Conservation (phyloP, 768 basidiomycete genomes). For the Neoboletus brunneissimus region DNA sequence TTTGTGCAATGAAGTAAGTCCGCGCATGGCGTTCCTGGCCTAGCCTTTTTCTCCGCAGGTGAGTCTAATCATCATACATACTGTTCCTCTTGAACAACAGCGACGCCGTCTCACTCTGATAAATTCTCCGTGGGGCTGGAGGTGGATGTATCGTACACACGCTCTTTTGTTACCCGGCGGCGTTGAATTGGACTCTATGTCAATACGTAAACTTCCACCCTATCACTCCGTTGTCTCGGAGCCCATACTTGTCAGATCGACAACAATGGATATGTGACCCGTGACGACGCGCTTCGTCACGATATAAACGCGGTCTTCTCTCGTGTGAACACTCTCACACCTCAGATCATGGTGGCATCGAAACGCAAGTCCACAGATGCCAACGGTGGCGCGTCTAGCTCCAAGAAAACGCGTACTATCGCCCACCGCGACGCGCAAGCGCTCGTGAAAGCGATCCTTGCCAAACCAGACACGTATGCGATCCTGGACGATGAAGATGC, state of each 20-base stretch:
- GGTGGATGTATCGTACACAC: neutral
- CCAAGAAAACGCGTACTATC: conserved; percentile 30
- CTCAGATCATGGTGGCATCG: conserved; percentile 9
- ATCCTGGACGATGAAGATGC: conserved; percentile 36
- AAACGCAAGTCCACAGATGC: conserved; percentile 40
- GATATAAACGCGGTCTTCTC: conserved; percentile 3
- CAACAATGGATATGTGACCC: conserved; percentile 9
- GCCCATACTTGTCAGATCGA: neutral
- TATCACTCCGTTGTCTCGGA: neutral
- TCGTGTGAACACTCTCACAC: neutral
- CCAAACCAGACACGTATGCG: conserved; percentile 34
- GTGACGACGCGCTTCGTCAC: conserved; percentile 30
- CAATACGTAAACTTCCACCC: neutral
- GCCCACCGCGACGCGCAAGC: conserved; percentile 33
- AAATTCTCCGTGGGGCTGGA: too few relatives aligned
- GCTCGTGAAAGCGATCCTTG: conserved; percentile 39
- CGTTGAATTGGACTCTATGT: neutral
- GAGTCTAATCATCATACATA: neutral
- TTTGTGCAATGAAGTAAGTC: neutral
- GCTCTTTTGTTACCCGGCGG: neutral
- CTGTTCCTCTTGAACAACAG: neutral
- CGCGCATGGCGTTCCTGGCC: neutral
- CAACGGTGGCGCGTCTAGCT: conserved; percentile 3
- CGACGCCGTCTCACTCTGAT: neutral
- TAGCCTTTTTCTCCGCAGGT: neutral